These are phyloP conservation scores for Diplodia sapinea DNA, from an alignment of 2,329 filamentous ascomycete genomes.

Conservation along the genomic window DNA sequence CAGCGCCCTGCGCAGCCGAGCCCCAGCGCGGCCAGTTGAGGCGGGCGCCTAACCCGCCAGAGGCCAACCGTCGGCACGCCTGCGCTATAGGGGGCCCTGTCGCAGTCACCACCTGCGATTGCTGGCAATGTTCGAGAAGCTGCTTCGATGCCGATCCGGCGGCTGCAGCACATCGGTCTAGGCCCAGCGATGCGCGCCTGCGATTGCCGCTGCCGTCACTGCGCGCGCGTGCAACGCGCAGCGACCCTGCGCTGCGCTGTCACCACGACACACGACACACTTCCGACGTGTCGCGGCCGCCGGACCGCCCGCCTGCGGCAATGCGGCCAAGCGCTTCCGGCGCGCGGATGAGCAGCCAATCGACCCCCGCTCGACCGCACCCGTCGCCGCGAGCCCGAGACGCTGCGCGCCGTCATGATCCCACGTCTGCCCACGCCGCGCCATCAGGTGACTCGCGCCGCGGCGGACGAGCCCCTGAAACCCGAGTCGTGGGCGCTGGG, in stretches of 20 bases:
- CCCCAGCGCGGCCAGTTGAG: neutral
- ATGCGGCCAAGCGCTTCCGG: constrained; percentile 7
- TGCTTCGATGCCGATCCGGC: constrained; percentile 8
- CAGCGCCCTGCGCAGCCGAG: constrained; percentile 17
- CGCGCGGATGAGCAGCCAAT: constrained; percentile 16
- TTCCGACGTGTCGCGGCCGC: constrained; percentile 6
- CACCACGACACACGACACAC: constrained; percentile 14
- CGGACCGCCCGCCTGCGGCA: constrained; percentile 8
- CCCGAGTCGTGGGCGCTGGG: constrained; percentile 5
- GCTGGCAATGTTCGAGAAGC: constrained; percentile 22
- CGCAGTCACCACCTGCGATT: neutral
- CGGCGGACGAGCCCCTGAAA: constrained; percentile 3
- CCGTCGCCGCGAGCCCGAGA: neutral
- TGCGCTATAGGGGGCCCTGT: constrained; percentile 5
- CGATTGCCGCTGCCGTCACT: neutral
- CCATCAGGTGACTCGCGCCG: constrained; percentile 6
- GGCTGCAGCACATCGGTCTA: neutral
- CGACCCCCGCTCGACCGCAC: constrained; percentile 10
- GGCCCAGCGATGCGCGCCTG: neutral
- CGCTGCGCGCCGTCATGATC: neutral
- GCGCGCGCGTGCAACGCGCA: constrained; percentile 5
- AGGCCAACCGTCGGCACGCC: neutral
- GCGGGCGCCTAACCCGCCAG: constrained; percentile 8
- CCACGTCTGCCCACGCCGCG: constrained; percentile 26
- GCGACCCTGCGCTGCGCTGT: constrained; percentile 20